Conservation (phyloP, 2,329 filamentous ascomycete species). For the Aspergillus pseudotamarii region DNA sequence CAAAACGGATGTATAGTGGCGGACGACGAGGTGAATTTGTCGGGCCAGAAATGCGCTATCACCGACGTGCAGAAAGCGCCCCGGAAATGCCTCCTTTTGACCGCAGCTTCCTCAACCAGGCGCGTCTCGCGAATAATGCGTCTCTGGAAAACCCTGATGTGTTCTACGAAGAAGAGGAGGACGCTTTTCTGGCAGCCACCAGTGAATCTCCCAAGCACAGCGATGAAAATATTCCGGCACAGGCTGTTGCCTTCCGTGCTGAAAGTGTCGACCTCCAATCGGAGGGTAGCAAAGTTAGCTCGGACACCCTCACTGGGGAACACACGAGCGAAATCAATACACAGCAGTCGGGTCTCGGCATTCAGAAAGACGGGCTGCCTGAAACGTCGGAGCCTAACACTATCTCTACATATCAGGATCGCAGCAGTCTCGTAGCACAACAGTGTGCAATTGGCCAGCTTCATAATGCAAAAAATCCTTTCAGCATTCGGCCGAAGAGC, state of each 20-base stretch:
- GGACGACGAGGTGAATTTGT: constrained; percentile 49
- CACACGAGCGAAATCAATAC: constrained; percentile 14
- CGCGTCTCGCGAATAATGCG: constrained; percentile 42
- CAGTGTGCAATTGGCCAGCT: constrained; percentile 17
- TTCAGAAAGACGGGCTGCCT: constrained; percentile 5
- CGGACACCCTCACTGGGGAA: constrained; percentile 30
- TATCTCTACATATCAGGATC: constrained; percentile 7
- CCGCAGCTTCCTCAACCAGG: constrained; percentile 41
- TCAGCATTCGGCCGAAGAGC: constrained; percentile 24
- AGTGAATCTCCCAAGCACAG: constrained; percentile 31
- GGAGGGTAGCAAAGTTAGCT: constrained; percentile 27
- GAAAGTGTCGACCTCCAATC: constrained; percentile 24
- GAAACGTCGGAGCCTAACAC: constrained; percentile 1
- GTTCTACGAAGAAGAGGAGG: constrained; percentile 55
- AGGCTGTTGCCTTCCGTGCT: constrained; percentile 12
- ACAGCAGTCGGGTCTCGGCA: constrained; percentile 33
- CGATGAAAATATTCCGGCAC: constrained; percentile 14
- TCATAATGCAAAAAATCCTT: constrained; percentile 25
- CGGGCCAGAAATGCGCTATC: constrained; percentile 53
- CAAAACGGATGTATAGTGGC: constrained; percentile 53
- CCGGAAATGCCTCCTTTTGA: constrained; percentile 53
- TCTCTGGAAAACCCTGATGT: constrained; percentile 49
- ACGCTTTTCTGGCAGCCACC: constrained; percentile 49
- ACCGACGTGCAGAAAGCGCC: constrained; percentile 54
- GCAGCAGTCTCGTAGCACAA: constrained; percentile 2